phyloP scores from a whole-genome alignment of 805 yeast species.

The Wickerhamiella hasegawae region DNA sequence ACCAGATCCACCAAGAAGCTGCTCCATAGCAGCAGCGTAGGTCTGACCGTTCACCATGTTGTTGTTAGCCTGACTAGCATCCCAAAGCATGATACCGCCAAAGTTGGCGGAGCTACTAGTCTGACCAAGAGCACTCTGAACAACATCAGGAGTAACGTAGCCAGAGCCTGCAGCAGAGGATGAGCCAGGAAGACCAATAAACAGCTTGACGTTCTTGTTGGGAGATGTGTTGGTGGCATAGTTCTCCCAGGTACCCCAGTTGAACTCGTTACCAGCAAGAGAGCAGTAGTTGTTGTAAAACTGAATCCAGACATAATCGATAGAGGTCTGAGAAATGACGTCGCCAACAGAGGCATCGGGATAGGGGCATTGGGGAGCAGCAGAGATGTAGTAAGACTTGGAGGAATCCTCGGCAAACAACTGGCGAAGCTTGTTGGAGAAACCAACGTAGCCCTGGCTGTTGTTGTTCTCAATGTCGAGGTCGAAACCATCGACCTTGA shows the following conservation, averaged over 20 bases:
- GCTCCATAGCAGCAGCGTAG: conserved; percentile 32
- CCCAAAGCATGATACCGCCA: conserved; percentile 71
- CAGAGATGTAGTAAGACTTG: conserved; percentile 37
- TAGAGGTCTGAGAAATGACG: conserved; percentile 26
- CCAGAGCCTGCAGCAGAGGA: conserved; percentile 40
- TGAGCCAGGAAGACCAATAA: conserved; percentile 47
- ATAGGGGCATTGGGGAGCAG: conserved; percentile 54
- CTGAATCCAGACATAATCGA: conserved; percentile 49
- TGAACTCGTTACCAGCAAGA: conserved; percentile 21
- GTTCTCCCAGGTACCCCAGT: conserved; percentile 32
- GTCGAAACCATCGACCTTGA: conserved; percentile 54
- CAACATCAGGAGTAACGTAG: conserved; percentile 29
- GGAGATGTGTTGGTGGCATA: conserved; percentile 30
- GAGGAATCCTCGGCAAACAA: conserved; percentile 13
- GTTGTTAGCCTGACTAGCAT: conserved; percentile 45
- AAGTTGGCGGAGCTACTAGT: conserved; percentile 25
- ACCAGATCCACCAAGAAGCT: not conserved
- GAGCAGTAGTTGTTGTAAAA: conserved; percentile 44
- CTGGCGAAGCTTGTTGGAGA: conserved; percentile 22
- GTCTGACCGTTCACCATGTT: conserved; percentile 22
- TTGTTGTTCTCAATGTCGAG: conserved; percentile 36
- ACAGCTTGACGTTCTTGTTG: conserved; percentile 37
- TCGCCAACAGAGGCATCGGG: conserved; percentile 36
- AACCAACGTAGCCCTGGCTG: conserved; percentile 34
- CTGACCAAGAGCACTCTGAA: conserved; percentile 8